phyloP scores from a whole-genome alignment of 2,329 filamentous ascomycete species.

The Penicillium sp. region DNA sequence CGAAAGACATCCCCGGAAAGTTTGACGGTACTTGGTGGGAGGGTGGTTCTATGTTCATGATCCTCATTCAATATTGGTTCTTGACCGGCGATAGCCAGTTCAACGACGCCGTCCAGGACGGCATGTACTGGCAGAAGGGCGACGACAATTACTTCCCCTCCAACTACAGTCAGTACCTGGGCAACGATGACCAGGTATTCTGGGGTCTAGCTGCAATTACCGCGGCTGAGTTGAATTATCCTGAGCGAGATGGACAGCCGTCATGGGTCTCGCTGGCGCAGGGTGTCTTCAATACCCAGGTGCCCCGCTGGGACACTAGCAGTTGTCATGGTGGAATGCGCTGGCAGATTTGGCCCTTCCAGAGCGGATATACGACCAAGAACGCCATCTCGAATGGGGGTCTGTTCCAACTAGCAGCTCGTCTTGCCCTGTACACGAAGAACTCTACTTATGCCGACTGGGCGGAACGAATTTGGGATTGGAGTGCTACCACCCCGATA shows the following conservation, averaged over 20 bases:
- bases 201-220: conserved; percentile 81
- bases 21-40: conserved; percentile 58
- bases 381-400: conserved; percentile 59
- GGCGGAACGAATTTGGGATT: conserved; percentile 66
- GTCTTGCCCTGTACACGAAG: conserved; percentile 72
- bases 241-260: conserved; percentile 63
- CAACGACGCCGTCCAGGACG: conserved; percentile 65
- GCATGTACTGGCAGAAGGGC: conserved; percentile 71
- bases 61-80: conserved; percentile 80
- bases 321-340: conserved; percentile 71
- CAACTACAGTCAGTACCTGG: conserved; percentile 47
- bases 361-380: conserved; percentile 63
- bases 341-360: conserved; percentile 82
- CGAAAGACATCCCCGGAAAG: conserved; percentile 41
- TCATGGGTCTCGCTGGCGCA: conserved; percentile 76
- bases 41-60: conserved; percentile 66
- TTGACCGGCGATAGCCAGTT: conserved; percentile 72
- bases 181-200: conserved; percentile 66
- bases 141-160: conserved; percentile 74
- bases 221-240: conserved; percentile 73
- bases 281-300: conserved; percentile 77
- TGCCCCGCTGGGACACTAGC: conserved; percentile 64
- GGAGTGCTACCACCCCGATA: conserved; percentile 53
- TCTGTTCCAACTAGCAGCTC: conserved; percentile 59
- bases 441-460: conserved; percentile 77